These are phyloP conservation scores for Cruciata laevipes DNA, from an alignment of 257 asterid genomes.

Conservation along the genomic window DNA sequence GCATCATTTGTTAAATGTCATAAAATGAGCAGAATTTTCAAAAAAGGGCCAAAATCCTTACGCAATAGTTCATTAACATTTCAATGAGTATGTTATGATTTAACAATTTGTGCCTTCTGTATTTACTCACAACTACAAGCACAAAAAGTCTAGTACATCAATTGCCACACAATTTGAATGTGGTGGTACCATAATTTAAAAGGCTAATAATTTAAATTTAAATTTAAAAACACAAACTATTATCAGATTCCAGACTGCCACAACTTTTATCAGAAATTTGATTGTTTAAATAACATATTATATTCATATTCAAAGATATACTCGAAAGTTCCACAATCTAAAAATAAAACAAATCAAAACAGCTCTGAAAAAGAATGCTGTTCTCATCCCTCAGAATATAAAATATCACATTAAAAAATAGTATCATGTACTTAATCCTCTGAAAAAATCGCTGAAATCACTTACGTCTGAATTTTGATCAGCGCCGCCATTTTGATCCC, in stretches of 20 bases:
- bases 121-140: not conserved
- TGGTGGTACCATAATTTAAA: not conserved
- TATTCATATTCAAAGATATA: too few species aligned
- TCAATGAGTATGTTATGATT: not conserved
- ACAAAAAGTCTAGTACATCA: not conserved
- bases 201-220: too few species aligned
- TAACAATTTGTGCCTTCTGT: not conserved
- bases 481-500: conserved; percentile 41
- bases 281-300: too few species aligned
- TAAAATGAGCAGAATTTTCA: not conserved
- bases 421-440: conserved; percentile 39
- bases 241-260: too few species aligned
- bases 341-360: too few species aligned
- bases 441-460: conserved; percentile 50
- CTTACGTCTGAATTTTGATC: conserved; percentile 40
- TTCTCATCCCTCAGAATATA: not conserved
- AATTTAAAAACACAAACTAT: too few species aligned
- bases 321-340: too few species aligned
- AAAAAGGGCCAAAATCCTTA: not conserved
- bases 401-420: not conserved
- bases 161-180: not conserved
- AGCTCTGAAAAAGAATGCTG: too few species aligned
- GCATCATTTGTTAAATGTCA: not conserved
- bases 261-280: too few species aligned
- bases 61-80: not conserved